A percentile compares a stretch with the other conserved stretches of the same genome.
phyloP scores from a whole-genome alignment of 805 yeast genomes.

The Myxozyma nipponensis region DNA sequence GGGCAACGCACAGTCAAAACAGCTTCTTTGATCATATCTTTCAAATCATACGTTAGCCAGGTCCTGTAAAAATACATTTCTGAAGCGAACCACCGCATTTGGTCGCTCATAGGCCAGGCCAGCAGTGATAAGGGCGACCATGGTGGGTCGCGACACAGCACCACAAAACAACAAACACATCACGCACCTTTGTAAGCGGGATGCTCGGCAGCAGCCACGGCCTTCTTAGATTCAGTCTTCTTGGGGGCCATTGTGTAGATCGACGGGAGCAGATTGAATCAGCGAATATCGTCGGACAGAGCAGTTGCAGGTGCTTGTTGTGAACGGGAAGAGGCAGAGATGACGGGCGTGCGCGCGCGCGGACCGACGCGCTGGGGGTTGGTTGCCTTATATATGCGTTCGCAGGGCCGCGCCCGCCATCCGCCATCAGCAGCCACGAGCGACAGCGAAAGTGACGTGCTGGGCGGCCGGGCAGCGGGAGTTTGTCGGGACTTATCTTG shows the following conservation, averaged over 20 bases:
- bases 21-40: conserved; percentile 66
- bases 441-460: neutral
- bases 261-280: neutral
- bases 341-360: conserved; percentile 4
- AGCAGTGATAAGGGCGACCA: neutral
- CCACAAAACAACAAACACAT: neutral
- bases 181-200: conserved; percentile 41
- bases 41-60: conserved; percentile 15
- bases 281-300: neutral
- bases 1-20: conserved; percentile 36
- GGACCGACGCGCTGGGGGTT: conserved; percentile 1
- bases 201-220: conserved; percentile 31
- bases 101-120: conserved; percentile 3
- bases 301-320: neutral
- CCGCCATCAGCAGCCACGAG: neutral
- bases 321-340: neutral
- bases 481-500: conserved; percentile 8
- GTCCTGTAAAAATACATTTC: no score
- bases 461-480: no score
- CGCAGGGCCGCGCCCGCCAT: neutral
- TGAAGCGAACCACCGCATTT: neutral
- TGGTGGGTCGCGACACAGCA: neutral
- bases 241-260: conserved; percentile 29
- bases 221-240: conserved; percentile 31
- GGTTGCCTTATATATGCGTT: no score